Evolutionary conservation across 1,139 yeast species (phyloP), one percentile per base, ranked within the genome.

Genomic region (Suhomyces ambrosiae): DNA sequence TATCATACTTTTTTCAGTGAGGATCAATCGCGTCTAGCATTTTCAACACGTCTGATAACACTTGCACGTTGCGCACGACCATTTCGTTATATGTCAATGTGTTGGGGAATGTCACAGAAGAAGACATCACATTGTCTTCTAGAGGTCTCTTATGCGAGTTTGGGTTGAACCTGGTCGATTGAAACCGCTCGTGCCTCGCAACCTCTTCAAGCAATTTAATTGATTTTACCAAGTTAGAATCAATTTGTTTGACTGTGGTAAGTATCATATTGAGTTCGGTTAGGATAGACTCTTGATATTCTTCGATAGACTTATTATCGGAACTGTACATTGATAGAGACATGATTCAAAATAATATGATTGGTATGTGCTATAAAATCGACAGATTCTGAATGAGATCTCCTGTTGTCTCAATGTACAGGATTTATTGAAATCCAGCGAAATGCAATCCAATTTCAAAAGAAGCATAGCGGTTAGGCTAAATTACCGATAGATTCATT

Each of bases 241-340:
- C 60, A 23, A 68, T 65, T 31, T 50, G 51, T 29, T 57, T 56
- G 9, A 58, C 53, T 2, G 73, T 68, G 15, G 54, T 40, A 12
- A 64, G 51, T 4, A 68, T 68, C 55, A 63, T 48, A 35, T 60
- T 56, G 24, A 68, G 52, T 45, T 68, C 72, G 10, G 52, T 33
- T 7, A 68, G 49, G 7, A 67, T 54, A 13, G 47, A 40, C 28
- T 58, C 52, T 38, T 65, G 65, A 32, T 55, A 19, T 12, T 27
- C 9, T 12, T 25, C 14, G 14, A 5, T 10, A 7, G 34, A 18
- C 12, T 13, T 24, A 12, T 17, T 4, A 17, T n/a, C 7, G 33
- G n/a, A 9, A 19, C n/a, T n/a, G n/a, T n/a, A n/a, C n/a, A n/a
- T n/a, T n/a, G n/a, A n/a, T n/a, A n/a, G n/a, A n/a, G n/a, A n/a